Evolutionary conservation across 148 eudicot genomes (phyloP).

Genomic region (Camellia sinensis): DNA sequence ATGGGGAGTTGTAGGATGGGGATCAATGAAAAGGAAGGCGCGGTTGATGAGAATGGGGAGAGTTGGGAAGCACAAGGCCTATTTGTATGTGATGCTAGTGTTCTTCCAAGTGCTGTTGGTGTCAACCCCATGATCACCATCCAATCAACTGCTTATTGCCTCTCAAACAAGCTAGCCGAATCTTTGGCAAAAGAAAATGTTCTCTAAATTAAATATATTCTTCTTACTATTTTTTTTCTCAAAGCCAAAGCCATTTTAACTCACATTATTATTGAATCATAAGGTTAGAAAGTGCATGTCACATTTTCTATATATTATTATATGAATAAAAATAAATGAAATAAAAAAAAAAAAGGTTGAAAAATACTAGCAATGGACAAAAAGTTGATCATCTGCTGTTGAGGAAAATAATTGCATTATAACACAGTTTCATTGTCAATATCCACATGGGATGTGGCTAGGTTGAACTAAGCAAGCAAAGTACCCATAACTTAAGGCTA

Average conservation of each 20-base stretch:
- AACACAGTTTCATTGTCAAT: too few relatives aligned
- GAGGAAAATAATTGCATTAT: too few relatives aligned
- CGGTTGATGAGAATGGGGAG: slow-evolving; percentile 75
- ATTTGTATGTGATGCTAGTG: slow-evolving; percentile 79
- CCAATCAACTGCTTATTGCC: slow-evolving; percentile 73
- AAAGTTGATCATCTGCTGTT: neutral
- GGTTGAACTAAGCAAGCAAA: neutral
- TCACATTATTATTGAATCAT: too few relatives aligned
- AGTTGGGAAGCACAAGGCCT: slow-evolving; percentile 82
- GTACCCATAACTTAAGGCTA: too few relatives aligned
- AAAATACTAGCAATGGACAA: too few relatives aligned
- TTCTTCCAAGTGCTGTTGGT: slow-evolving; percentile 74
- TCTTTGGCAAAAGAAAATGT: slow-evolving; percentile 28
- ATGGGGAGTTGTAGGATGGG: slow-evolving; percentile 95
- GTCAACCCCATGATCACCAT: slow-evolving; percentile 93
- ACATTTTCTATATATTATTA: too few relatives aligned
- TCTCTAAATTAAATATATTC: neutral
- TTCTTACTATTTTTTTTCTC: neutral
- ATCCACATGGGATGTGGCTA: neutral
- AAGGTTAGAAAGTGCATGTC: too few relatives aligned
- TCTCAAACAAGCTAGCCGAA: slow-evolving; percentile 52
- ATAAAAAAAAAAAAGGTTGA: too few relatives aligned
- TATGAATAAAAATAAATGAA: too few relatives aligned
- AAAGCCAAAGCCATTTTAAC: too few relatives aligned
- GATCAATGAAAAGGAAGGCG: slow-evolving; percentile 46